Evolutionary conservation across 768 basidiomycete genomes (phyloP), one percentile per base, ranked within the genome.

Genomic region (Coprinopsis marcescibilis): DNA sequence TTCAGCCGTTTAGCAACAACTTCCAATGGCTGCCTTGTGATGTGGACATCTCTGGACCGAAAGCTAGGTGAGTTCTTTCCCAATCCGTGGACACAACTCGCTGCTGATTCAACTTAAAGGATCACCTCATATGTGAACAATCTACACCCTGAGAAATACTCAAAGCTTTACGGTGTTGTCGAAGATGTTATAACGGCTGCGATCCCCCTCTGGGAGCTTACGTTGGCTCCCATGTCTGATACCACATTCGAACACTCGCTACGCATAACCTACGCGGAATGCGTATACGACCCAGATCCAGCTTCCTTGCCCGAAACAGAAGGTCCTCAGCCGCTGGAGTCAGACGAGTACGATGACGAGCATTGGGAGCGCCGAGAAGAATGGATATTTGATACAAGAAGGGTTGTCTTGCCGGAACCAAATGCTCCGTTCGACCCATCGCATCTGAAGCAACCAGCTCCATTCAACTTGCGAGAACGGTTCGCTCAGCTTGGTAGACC

Each of bases 101-200:
- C n/a, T n/a, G 20, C 35, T 17, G 8, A 8, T 17, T 27, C 13
- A 21, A 11, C 10, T 27, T 7, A 32, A 17, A 58, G 58, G n/a
- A 59, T 64, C 25, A 51, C 42, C 14, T 61, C 62, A 7, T 72
- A 73, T 49, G 70, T 71, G 55, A 72, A 72, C 51, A 69, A 68
- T 42, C 55, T 72, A 7, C 61, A 70, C 47, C 70, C 68, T 4
- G 25, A 52, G 4, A 43, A 48, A 6, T 54, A 57, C 45, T 15
- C 23, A 35, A 36, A 55, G 17, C 51, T 69, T 4, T 63, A 64
- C 52, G 6, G 25, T 21, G 37, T 57, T 13, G 44, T 68, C 20
- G 60, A 65, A 39, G 19, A 56, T 7, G 48, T 65, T 33, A 59
- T 67, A 38, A 51, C 40, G 1, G 43, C 34, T n/a, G 52, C 65